A percentile compares a stretch with the other conserved stretches of the same genome.
phyloP scores from a whole-genome alignment of 495 filamentous ascomycete genomes.

The Lophiotrema nucula region DNA sequence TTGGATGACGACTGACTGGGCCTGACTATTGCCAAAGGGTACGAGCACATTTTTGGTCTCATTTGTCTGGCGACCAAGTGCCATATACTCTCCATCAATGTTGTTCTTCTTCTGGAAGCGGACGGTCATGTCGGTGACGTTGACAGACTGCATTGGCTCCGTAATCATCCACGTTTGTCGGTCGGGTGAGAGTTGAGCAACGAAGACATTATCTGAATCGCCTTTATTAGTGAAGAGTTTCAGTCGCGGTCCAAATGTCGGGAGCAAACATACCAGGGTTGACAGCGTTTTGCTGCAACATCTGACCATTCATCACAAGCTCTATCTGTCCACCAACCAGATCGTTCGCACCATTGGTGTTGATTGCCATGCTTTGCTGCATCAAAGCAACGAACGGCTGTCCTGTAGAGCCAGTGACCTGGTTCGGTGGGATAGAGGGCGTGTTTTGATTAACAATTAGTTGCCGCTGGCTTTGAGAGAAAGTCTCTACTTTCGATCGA shows the following conservation, averaged over 20 bases:
- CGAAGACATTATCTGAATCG: constrained; percentile 34
- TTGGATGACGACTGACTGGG: constrained; percentile 21
- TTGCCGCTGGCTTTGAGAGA: constrained; percentile 36
- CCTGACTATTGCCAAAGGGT: constrained; percentile 21
- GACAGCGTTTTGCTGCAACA: constrained; percentile 26
- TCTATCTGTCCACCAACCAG: constrained; percentile 38
- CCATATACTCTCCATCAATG: constrained; percentile 38
- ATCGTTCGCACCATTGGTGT: constrained; percentile 33
- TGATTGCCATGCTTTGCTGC: constrained; percentile 30
- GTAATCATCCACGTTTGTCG: constrained; percentile 35
- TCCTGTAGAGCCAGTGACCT: constrained; percentile 35
- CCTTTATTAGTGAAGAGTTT: no score
- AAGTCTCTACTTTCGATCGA: constrained; percentile 33
- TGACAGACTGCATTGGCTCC: constrained; percentile 33
- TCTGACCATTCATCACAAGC: constrained; percentile 29
- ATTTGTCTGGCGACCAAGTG: constrained; percentile 35
- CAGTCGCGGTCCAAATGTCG: no score
- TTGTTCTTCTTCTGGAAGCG: constrained; percentile 31
- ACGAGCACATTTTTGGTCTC: constrained; percentile 29
- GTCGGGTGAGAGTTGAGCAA: constrained; percentile 33
- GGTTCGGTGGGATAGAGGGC: constrained; percentile 26
- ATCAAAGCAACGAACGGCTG: constrained; percentile 35
- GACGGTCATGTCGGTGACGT: constrained; percentile 33
- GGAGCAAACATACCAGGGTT: no score
- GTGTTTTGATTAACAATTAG: constrained; percentile 38